A percentile compares a stretch with the other conserved stretches of the same genome.
Evolutionary conservation across 129 eudicot genomes (phyloP).

Genomic region (Logfia minima): DNA sequence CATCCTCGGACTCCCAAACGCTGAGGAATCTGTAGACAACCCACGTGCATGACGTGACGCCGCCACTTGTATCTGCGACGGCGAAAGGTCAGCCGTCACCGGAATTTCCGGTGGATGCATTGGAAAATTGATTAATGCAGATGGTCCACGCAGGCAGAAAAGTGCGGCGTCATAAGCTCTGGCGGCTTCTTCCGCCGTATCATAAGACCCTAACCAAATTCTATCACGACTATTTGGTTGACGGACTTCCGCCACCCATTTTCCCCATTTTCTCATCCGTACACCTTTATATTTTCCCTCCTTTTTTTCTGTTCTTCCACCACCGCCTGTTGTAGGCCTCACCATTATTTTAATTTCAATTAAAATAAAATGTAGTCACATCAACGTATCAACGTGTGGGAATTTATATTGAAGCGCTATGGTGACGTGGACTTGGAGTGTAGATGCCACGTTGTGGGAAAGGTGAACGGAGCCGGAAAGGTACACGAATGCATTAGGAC

Average conservation of each 20-base stretch:
- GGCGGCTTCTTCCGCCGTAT: constrained; percentile 83
- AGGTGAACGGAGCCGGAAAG: neutral
- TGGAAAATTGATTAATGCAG: constrained; percentile 77
- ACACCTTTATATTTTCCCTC: constrained; percentile 70
- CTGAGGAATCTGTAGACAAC: constrained; percentile 13
- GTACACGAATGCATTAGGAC: constrained; percentile 18
- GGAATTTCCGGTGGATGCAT: constrained; percentile 62
- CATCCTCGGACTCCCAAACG: neutral
- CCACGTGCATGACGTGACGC: constrained; percentile 50
- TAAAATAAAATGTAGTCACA: neutral
- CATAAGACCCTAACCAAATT: constrained; percentile 90
- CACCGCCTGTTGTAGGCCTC: constrained; percentile 23
- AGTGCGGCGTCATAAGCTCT: constrained; percentile 94
- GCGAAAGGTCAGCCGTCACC: constrained; percentile 41
- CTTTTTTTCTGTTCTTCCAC: constrained; percentile 21
- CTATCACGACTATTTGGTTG: constrained; percentile 81
- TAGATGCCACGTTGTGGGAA: constrained; percentile 17
- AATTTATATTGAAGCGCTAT: neutral
- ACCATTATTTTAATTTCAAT: constrained; percentile 8
- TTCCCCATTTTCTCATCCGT: constrained; percentile 94
- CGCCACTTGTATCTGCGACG: constrained; percentile 74
- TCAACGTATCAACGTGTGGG: neutral
- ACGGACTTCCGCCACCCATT: constrained; percentile 89
- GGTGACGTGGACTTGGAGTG: constrained; percentile 9
- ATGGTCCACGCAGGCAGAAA: constrained; percentile 73